A percentile compares a stretch with the other conserved stretches of the same genome.
These are phyloP conservation scores for Aspergillus bridgeri DNA, from an alignment of 495 filamentous ascomycete species.

Conservation along the genomic window DNA sequence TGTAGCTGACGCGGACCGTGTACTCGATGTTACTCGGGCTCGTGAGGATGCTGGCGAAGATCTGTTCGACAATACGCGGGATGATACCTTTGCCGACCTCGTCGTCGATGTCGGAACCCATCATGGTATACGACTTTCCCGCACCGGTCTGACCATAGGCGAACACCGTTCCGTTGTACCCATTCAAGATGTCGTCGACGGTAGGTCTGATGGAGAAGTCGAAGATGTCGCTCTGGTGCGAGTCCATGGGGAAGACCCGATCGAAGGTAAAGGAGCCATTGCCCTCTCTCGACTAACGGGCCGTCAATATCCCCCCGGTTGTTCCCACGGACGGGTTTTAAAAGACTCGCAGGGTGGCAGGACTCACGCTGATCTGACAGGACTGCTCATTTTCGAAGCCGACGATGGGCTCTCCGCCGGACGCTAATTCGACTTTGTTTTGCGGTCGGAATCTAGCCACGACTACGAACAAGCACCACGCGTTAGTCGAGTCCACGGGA, in stretches of 20 bases:
- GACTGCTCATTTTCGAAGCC: conserved; percentile 85
- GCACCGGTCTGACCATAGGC: conserved; percentile 98
- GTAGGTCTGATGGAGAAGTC: conserved; percentile 94
- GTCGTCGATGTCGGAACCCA: conserved; percentile 95
- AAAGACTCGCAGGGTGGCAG: too few species aligned
- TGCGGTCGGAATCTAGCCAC: conserved; percentile 97
- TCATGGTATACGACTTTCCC: conserved; percentile 99
- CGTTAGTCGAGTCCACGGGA: background rate
- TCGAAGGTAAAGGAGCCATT: conserved; percentile 92
- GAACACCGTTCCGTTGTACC: conserved; percentile 99
- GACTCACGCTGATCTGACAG: conserved; percentile 76
- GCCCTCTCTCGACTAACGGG: conserved; percentile 71
- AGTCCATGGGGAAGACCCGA: conserved; percentile 90
- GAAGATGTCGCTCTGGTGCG: conserved; percentile 86
- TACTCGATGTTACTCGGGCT: conserved; percentile 95
- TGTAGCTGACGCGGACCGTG: conserved; percentile 95
- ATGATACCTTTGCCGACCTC: conserved; percentile 88
- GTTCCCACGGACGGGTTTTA: too few species aligned
- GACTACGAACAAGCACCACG: conserved; percentile 46
- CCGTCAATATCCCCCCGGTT: conserved; percentile 9
- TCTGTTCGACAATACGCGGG: conserved; percentile 95
- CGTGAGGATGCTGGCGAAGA: conserved; percentile 88
- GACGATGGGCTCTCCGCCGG: conserved; percentile 88
- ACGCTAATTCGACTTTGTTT: conserved; percentile 86
- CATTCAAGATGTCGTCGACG: conserved; percentile 96